These are phyloP conservation scores for Domatiomyces catenatus DNA, from an alignment of 2,329 filamentous ascomycete genomes.

Conservation along the genomic window DNA sequence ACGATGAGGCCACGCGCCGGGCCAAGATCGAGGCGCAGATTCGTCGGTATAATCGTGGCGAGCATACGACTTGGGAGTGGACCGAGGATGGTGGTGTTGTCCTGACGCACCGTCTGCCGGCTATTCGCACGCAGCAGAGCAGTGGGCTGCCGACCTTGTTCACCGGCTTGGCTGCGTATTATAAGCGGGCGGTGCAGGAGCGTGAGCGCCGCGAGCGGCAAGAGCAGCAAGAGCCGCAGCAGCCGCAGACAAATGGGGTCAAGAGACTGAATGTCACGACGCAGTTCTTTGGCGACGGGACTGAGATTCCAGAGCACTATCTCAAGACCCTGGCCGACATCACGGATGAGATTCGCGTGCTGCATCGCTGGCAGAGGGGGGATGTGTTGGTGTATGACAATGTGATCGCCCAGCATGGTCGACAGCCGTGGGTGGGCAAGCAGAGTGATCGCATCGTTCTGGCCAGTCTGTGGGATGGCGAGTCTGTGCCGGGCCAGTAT, in stretches of 20 bases:
- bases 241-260: neutral
- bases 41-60: constrained; percentile 29
- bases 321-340: constrained; percentile 28
- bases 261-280: constrained; percentile 22
- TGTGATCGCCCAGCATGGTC: constrained; percentile 34
- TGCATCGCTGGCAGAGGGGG: constrained; percentile 34
- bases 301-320: constrained; percentile 33
- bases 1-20: constrained; percentile 27
- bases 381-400: constrained; percentile 38
- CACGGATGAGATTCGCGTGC: constrained; percentile 35
- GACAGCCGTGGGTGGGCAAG: constrained; percentile 34
- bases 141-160: constrained; percentile 34
- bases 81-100: constrained; percentile 26
- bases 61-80: constrained; percentile 36
- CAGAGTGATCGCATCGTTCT: constrained; percentile 32
- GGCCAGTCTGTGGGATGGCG: constrained; percentile 35
- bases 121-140: constrained; percentile 32
- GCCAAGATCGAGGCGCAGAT: constrained; percentile 37
- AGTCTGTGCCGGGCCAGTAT: constrained; percentile 31
- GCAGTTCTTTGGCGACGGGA: constrained; percentile 33
- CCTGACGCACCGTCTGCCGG: constrained; percentile 32
- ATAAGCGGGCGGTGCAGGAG: constrained; percentile 20
- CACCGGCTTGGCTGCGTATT: constrained; percentile 33
- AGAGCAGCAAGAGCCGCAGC: too few relatives aligned
- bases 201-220: too few relatives aligned